A percentile compares a stretch with the other conserved stretches of the same genome.
Conservation (phyloP, 2,329 filamentous ascomycete genomes). For the Xylariaceae sp. region DNA sequence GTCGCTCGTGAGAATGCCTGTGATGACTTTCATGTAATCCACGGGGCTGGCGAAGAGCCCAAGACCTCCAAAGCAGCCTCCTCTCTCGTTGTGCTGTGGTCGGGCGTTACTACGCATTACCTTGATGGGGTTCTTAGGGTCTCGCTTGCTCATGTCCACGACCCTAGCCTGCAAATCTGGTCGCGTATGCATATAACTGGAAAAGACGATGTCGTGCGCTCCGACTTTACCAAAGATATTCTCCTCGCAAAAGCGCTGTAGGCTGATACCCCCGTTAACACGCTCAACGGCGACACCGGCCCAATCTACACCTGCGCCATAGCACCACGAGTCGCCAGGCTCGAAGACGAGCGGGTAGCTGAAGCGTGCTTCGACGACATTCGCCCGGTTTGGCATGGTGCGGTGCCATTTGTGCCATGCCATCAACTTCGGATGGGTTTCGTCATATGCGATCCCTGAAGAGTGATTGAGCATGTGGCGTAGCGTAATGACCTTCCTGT, state of each 20-base stretch:
- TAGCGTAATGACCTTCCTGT: conserved; percentile 24
- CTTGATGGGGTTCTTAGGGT: conserved; percentile 21
- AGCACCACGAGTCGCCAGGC: conserved; percentile 52
- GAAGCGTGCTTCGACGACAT: conserved; percentile 40
- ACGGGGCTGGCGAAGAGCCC: conserved; percentile 29
- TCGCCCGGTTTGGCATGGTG: conserved; percentile 32
- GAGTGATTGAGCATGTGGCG: conserved; percentile 29
- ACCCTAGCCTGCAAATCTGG: conserved; percentile 24
- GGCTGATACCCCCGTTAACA: conserved; percentile 18
- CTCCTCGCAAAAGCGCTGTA: conserved; percentile 31
- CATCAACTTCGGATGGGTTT: conserved; percentile 35
- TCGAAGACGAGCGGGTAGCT: conserved; percentile 50
- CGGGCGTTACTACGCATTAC: conserved; percentile 27
- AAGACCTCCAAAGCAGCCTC: conserved; percentile 30
- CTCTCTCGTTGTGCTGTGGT: conserved; percentile 28
- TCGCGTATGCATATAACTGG: conserved; percentile 24
- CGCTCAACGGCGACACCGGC: conserved; percentile 38
- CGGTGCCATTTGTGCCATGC: conserved; percentile 37
- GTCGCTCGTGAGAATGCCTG: conserved; percentile 25
- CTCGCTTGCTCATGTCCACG: conserved; percentile 34
- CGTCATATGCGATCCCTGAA: conserved; percentile 43
- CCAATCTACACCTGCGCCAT: conserved; percentile 53
- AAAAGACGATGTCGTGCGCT: conserved; percentile 28
- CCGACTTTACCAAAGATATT: conserved; percentile 28
- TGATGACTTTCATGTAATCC: conserved; percentile 30